Evolutionary conservation across 2,329 filamentous ascomycete species (phyloP).

Genomic region (Calonectria henricotiae): DNA sequence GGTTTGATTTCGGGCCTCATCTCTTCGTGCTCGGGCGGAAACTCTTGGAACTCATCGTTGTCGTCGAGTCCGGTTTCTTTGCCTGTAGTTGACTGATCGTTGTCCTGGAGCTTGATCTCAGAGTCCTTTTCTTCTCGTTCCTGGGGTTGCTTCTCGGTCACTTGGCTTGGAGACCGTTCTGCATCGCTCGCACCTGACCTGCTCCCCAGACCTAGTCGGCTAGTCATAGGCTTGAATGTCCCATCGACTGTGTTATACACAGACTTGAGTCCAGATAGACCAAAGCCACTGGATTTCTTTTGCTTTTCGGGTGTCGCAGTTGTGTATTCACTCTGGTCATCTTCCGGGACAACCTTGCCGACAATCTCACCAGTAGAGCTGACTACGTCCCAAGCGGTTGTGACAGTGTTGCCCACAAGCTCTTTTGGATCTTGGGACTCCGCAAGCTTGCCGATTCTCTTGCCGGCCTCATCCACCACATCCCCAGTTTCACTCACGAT

Average conservation of each 20-base stretch:
- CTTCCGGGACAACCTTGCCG: conserved; percentile 59
- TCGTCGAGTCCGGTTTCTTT: conserved; percentile 24
- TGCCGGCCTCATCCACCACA: conserved; percentile 63
- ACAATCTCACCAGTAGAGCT: conserved; percentile 61
- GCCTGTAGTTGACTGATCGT: conserved; percentile 38
- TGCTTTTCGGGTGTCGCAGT: conserved; percentile 56
- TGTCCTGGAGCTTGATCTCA: conserved; percentile 43
- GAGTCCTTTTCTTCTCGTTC: conserved; percentile 36
- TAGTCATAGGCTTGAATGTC: conserved; percentile 51
- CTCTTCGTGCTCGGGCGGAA: conserved; percentile 38
- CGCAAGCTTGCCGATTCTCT: conserved; percentile 62
- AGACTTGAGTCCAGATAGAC: conserved; percentile 45
- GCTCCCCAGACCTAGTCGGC: conserved; percentile 39
- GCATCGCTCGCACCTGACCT: conserved; percentile 41
- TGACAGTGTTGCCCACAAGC: conserved; percentile 62
- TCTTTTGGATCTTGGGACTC: conserved; percentile 60
- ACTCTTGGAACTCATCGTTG: conserved; percentile 37
- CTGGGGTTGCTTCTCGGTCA: conserved; percentile 42
- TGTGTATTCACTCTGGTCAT: conserved; percentile 60
- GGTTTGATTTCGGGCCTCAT: conserved; percentile 31
- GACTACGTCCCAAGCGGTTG: conserved; percentile 57
- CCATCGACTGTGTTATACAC: conserved; percentile 49
- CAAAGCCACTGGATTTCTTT: conserved; percentile 54
- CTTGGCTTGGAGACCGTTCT: conserved; percentile 37
- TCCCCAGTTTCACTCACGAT: conserved; percentile 65